Percentiles rank a stretch among this genome's conserved stretches.
phyloP scores from a whole-genome alignment of 768 basidiomycete species.

The Mycena floridula region DNA sequence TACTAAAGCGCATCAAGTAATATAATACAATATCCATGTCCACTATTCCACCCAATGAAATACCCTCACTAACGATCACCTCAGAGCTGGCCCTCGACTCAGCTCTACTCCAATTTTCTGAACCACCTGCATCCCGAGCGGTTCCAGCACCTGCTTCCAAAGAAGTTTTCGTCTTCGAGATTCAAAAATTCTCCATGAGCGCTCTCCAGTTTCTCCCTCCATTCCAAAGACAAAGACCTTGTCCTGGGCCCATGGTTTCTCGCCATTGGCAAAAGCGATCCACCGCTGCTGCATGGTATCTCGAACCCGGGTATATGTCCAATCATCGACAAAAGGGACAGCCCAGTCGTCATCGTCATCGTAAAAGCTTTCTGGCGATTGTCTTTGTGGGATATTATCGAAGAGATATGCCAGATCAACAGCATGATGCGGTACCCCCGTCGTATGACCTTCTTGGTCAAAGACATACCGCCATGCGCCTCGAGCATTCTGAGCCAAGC shows the following conservation, averaged over 20 bases:
- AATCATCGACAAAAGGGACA: slow-evolving; percentile 55
- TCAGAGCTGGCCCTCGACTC: slow-evolving; percentile 53
- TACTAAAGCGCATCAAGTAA: too few species aligned
- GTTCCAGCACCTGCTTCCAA: slow-evolving; percentile 65
- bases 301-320: slow-evolving; percentile 59
- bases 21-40: too few species aligned
- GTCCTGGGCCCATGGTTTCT: slow-evolving; percentile 63
- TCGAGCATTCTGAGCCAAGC: slow-evolving; percentile 44
- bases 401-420: slow-evolving; percentile 75
- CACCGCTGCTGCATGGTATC: slow-evolving; percentile 69
- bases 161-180: slow-evolving; percentile 50
- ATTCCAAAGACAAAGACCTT: slow-evolving; percentile 78
- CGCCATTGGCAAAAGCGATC: slow-evolving; percentile 71
- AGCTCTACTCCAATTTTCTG: slow-evolving; percentile 74
- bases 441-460: slow-evolving; percentile 70
- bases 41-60: too few species aligned
- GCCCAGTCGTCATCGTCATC: slow-evolving; percentile 41
- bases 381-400: slow-evolving; percentile 61
- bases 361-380: slow-evolving; percentile 28
- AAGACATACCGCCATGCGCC: slow-evolving; percentile 80
- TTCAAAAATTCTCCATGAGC: slow-evolving; percentile 57
- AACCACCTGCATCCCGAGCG: slow-evolving; percentile 58
- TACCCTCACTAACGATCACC: too few species aligned
- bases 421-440: slow-evolving; percentile 61
- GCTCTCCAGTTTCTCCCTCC: slow-evolving; percentile 75